phyloP scores from a whole-genome alignment of 495 filamentous ascomycete genomes.

The Lophium mytilinum region DNA sequence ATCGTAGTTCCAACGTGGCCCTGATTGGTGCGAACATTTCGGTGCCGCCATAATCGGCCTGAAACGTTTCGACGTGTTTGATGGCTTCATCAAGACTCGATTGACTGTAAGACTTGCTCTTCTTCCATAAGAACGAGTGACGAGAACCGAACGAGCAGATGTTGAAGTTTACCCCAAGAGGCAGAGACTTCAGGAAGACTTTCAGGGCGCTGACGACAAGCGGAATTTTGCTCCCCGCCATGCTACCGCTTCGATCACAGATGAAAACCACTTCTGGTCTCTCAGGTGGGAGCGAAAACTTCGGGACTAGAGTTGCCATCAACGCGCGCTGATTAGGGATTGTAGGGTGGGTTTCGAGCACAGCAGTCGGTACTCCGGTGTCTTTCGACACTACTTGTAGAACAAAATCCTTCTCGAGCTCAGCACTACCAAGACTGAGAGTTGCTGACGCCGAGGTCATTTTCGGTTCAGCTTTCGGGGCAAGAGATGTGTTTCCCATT shows the following conservation, averaged over 20 bases:
- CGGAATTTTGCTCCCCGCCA: conserved; percentile 46
- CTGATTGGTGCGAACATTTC: conserved; percentile 51
- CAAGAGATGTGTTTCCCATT: conserved; percentile 48
- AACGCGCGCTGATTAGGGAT: conserved; percentile 54
- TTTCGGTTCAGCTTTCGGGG: conserved; percentile 38
- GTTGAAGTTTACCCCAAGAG: conserved; percentile 61
- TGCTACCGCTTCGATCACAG: conserved; percentile 60
- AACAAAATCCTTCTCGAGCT: conserved; percentile 45
- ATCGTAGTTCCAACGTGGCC: conserved; percentile 43
- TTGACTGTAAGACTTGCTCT: conserved; percentile 47
- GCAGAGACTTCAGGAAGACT: conserved; percentile 64
- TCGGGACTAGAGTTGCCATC: conserved; percentile 61
- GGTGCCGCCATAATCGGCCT: conserved; percentile 57
- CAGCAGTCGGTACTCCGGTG: conserved; percentile 47
- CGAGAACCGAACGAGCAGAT: conserved; percentile 60
- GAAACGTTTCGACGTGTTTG: conserved; percentile 41
- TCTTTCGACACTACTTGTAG: conserved; percentile 50
- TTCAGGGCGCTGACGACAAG: conserved; percentile 50
- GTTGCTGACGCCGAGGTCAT: conserved; percentile 54
- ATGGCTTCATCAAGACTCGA: conserved; percentile 45
- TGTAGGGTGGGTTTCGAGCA: conserved; percentile 55
- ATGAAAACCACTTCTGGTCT: conserved; percentile 63
- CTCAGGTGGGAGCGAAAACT: conserved; percentile 47
- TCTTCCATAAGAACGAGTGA: conserved; percentile 50
- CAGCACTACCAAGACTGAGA: conserved; percentile 40